Base-by-base conservation (phyloP, 1,284 basidiomycete genomes). In the Paramarasmius palmivorus region DNA sequence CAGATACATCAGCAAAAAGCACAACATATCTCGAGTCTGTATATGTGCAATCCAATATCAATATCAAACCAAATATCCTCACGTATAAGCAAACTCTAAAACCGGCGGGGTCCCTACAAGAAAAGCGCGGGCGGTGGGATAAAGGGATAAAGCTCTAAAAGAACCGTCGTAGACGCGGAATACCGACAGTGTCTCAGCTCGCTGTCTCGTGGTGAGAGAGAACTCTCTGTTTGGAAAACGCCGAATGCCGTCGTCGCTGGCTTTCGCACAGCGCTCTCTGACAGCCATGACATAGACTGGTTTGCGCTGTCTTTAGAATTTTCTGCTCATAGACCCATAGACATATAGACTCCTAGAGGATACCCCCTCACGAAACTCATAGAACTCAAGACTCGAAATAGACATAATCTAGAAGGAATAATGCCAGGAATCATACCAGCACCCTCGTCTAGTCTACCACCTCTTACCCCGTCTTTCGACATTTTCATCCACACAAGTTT, bases 181-280 rank as follows among this genome's bases (percentile, higher is more conserved):
- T n/a, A n/a, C n/a, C n/a, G n/a, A n/a, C n/a, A n/a, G n/a, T n/a
- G n/a, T n/a, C n/a, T n/a, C n/a, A n/a, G n/a, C n/a, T n/a, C n/a
- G n/a, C n/a, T n/a, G n/a, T n/a, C n/a, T n/a, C n/a, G n/a, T n/a
- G n/a, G n/a, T n/a, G n/a, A n/a, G n/a, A n/a, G n/a, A n/a, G n/a
- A n/a, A n/a, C n/a, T n/a, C n/a, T n/a, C n/a, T n/a, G n/a, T n/a
- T n/a, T n/a, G n/a, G n/a, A n/a, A n/a, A n/a, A n/a, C n/a, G n/a
- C n/a, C n/a, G n/a, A n/a, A n/a, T n/a, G n/a, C 41, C 14, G 3
- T 23, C 15, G 12, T 22, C 41, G 14, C n/a, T n/a, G 41, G 56
- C 75, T 76, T 73, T 68, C 68, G 69, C 63, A 70, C 45, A 65
- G 73, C 64, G 66, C 64, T 57, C 60, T 61, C 50, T 74, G 68